A percentile compares a stretch with the other conserved stretches of the same genome.
These are phyloP conservation scores for Penicillium vulpinum DNA, from an alignment of 2,329 filamentous ascomycete species.

Conservation along the genomic window DNA sequence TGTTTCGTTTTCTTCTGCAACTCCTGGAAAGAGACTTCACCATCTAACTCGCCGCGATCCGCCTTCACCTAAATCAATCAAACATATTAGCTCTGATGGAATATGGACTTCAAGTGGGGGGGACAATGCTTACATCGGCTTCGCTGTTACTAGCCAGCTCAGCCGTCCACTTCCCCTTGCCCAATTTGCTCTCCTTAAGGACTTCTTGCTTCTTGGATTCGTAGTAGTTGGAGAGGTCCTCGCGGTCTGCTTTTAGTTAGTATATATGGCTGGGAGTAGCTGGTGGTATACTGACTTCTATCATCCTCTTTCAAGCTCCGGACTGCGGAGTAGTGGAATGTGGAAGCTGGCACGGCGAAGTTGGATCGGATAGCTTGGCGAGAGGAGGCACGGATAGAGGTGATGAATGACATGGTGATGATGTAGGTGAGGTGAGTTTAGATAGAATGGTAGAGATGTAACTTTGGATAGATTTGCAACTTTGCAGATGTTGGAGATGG, in stretches of 20 bases:
- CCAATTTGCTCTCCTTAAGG: slow-evolving; percentile 52
- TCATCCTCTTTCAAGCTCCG: slow-evolving; percentile 39
- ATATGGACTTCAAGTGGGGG: too few species aligned
- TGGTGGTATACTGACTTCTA: slow-evolving; percentile 26
- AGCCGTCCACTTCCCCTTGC: slow-evolving; percentile 73
- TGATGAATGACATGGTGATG: slow-evolving; percentile 39
- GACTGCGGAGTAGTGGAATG: slow-evolving; percentile 33
- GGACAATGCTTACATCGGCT: slow-evolving; percentile 59
- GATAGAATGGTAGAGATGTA: not conserved
- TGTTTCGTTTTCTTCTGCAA: slow-evolving; percentile 63
- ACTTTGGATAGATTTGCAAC: not conserved
- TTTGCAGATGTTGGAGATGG: not conserved
- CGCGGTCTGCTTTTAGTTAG: slow-evolving; percentile 37
- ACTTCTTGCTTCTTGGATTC: slow-evolving; percentile 64
- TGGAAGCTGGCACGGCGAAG: slow-evolving; percentile 15
- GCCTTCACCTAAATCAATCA: slow-evolving; percentile 53
- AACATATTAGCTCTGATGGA: not conserved
- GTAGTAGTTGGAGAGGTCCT: slow-evolving; percentile 46
- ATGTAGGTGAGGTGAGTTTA: not conserved
- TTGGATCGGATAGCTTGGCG: slow-evolving; percentile 25
- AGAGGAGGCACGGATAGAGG: slow-evolving; percentile 27
- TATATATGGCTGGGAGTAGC: not conserved
- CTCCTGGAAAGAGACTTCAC: slow-evolving; percentile 46
- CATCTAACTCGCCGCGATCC: slow-evolving; percentile 53
- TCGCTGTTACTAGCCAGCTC: slow-evolving; percentile 77